These are phyloP conservation scores for Begonia peltatifolia DNA, from an alignment of 306 rosid genomes.

Conservation along the genomic window DNA sequence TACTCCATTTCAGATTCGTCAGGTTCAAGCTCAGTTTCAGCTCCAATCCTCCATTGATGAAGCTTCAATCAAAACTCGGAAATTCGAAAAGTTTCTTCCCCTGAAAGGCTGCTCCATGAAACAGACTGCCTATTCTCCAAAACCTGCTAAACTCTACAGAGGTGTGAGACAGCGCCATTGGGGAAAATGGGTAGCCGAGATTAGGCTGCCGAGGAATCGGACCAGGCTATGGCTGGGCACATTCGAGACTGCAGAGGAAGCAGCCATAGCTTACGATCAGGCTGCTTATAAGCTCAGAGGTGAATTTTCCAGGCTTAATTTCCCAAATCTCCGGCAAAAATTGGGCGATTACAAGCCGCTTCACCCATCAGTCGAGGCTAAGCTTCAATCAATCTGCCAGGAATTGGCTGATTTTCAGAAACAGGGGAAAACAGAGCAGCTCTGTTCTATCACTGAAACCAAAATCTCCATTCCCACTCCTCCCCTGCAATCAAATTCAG, in stretches of 20 bases:
- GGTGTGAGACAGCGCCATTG: constrained; percentile 93
- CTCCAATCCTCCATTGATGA: constrained; percentile 17
- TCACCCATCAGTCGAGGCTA: constrained; percentile 62
- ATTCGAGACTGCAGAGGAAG: constrained; percentile 83
- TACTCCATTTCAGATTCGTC: constrained; percentile 60
- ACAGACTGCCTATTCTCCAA: constrained; percentile 21
- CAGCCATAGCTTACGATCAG: constrained; percentile 77
- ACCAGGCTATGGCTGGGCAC: constrained; percentile 96
- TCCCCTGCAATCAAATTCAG: constrained; percentile 9
- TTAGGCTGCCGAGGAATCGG: constrained; percentile 79
- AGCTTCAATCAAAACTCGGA: constrained; percentile 17
- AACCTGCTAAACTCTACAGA: constrained; percentile 54
- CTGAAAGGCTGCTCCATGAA: constrained; percentile 61
- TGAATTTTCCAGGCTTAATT: constrained; percentile 68
- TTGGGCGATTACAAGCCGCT: constrained; percentile 61
- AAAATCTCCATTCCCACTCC: not conserved
- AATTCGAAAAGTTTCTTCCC: constrained; percentile 11
- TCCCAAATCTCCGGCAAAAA: constrained; percentile 46
- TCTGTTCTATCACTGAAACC: not conserved
- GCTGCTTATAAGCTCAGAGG: constrained; percentile 89
- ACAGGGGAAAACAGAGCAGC: not conserved
- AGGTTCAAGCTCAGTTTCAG: constrained; percentile 58
- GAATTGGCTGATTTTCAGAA: constrained; percentile 18
- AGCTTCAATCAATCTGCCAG: constrained; percentile 71
- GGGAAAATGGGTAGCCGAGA: constrained; percentile 98